Evolutionary conservation across 306 rosid species (phyloP), one percentile per base, ranked within the genome.

Genomic region (Castanospermum australe): DNA sequence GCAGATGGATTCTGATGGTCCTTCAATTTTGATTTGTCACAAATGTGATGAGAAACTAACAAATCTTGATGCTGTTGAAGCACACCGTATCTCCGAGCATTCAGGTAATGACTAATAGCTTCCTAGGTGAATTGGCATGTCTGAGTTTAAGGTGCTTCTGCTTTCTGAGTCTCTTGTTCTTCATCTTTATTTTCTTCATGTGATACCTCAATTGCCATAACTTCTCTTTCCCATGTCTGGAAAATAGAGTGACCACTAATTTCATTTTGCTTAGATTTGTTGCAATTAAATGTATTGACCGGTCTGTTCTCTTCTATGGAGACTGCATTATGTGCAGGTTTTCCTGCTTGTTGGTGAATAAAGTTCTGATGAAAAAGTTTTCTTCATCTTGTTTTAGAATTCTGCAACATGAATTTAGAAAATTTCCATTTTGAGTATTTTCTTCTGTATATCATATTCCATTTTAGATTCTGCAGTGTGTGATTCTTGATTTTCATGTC

Each of bases 31-130:
- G 64, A 67, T 21, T 57, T 88, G 92, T 69, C 59, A 60, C 25
- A 82, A 44, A 55, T 88, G 92, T 69, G 85, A 85, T 35, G 79
- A 78, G 67, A 78, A 83, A 60, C 72, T 79, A 0, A 74, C 62
- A 28, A 67, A 77, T 14, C 45, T 61, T 56, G 82, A 50, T 65
- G 81, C 81, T 59, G 69, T 75, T 73, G 90, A 86, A 77, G 75
- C 72, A 57, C 88, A 87, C 67, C 51, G 50, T 70, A 67, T 84
- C 60, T 82, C 82, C 28, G 33, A 75, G 18, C 87, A 87, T 61
- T 83, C 91, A 80, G 92, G 93, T 91, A 81, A 57, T 17, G 48
- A 30, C 25, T 61, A 20, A 24, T 70, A 25, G 24, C 50, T 84
- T 64, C 63, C 32, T 60, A 8, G 51, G 65, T 32, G 15, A 24